phyloP scores from a whole-genome alignment of 176 grass and related monocot genomes.

The Paspalum notatum region DNA sequence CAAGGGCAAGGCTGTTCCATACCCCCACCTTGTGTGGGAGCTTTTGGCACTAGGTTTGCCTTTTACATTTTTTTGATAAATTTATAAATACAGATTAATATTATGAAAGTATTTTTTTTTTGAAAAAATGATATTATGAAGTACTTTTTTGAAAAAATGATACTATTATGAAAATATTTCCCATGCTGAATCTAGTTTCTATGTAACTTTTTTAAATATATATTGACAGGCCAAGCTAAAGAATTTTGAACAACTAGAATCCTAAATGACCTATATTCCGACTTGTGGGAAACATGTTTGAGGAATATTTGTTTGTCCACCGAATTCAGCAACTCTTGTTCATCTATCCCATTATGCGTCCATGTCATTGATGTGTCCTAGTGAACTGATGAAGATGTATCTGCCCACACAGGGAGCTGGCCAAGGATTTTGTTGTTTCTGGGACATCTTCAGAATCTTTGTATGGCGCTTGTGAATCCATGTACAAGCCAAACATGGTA shows the following conservation, averaged over 20 bases:
- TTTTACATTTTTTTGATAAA: neutral
- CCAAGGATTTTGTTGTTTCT: conserved; percentile 99
- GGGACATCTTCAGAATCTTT: conserved; percentile 91
- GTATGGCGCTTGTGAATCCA: conserved; percentile 99
- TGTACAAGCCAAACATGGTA: conserved; percentile 99
- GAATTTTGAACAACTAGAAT: neutral
- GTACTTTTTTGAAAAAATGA: too few relatives aligned
- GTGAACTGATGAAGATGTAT: conserved; percentile 34
- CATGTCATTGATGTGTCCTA: neutral
- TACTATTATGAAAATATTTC: neutral
- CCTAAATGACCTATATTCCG: neutral
- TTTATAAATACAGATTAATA: neutral
- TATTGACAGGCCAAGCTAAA: neutral
- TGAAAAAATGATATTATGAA: too few relatives aligned
- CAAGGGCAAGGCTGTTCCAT: too few relatives aligned
- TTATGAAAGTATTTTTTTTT: neutral
- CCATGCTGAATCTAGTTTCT: neutral
- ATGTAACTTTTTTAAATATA: neutral
- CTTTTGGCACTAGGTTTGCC: too few relatives aligned
- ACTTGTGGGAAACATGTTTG: neutral
- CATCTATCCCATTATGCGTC: neutral
- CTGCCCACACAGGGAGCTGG: conserved; percentile 74
- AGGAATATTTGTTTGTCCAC: neutral
- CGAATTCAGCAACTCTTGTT: neutral
- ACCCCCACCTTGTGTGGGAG: too few relatives aligned